phyloP scores from a whole-genome alignment of 257 asterid genomes.

The Coffea canephora region DNA sequence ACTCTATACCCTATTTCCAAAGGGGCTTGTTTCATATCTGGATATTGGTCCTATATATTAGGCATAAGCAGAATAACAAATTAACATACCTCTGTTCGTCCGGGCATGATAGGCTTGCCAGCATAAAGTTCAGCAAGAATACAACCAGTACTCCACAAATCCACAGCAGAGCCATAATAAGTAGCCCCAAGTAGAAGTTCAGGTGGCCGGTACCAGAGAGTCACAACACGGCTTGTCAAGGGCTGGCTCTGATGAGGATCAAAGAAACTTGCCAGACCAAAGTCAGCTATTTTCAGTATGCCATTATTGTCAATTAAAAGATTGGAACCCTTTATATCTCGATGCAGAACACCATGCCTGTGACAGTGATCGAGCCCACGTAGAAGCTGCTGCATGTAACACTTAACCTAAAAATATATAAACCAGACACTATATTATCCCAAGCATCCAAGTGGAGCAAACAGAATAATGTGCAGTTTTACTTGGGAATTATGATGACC shows the following conservation, averaged over 20 bases:
- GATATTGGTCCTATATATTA: neutral
- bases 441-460: constrained; percentile 4
- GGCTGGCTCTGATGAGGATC: constrained; percentile 77
- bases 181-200: constrained; percentile 97
- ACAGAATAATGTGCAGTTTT: neutral
- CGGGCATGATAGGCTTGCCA: constrained; percentile 97
- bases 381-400: constrained; percentile 87
- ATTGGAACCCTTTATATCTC: constrained; percentile 95
- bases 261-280: constrained; percentile 85
- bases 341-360: constrained; percentile 77
- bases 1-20: neutral
- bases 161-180: constrained; percentile 79
- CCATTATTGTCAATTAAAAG: constrained; percentile 86
- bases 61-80: constrained; percentile 2
- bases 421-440: constrained; percentile 5
- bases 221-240: constrained; percentile 90
- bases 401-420: constrained; percentile 62
- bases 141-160: constrained; percentile 96
- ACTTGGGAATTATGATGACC: neutral
- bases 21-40: neutral
- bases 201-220: constrained; percentile 96
- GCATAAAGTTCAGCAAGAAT: constrained; percentile 91
- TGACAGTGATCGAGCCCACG: constrained; percentile 90
- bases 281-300: constrained; percentile 83
- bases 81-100: constrained; percentile 79